phyloP scores from a whole-genome alignment of 192 early-diverging fungal species.

The Backusella tarrabulga region DNA sequence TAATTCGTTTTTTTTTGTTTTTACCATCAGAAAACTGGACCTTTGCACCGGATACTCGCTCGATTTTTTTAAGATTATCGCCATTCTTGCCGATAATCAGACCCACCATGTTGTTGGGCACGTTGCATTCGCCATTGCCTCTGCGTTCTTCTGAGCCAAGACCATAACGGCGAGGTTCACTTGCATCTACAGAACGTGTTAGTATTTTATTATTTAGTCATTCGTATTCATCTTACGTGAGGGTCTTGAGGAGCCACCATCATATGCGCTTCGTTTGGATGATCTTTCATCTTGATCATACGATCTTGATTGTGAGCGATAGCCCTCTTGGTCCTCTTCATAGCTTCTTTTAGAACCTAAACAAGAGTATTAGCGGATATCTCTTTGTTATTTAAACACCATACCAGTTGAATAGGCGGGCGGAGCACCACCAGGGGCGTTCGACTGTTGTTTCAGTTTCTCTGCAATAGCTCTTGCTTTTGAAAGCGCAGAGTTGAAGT shows the following conservation, averaged over 20 bases:
- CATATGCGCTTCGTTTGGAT: conserved; percentile 42
- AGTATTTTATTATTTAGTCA: background rate
- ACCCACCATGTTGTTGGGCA: conserved; percentile 69
- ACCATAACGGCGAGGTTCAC: conserved; percentile 35
- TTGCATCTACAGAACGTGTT: conserved; percentile 16
- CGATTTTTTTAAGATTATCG: conserved; percentile 76
- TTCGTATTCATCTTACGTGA: background rate
- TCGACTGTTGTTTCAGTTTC: conserved; percentile 50
- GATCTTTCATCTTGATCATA: conserved; percentile 31
- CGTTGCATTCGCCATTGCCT: conserved; percentile 52
- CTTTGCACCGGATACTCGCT: conserved; percentile 65
- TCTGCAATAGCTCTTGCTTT: conserved; percentile 81
- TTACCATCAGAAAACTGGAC: conserved; percentile 60
- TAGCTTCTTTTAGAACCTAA: conserved; percentile 29
- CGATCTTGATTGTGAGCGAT: conserved; percentile 13
- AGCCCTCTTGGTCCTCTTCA: conserved; percentile 16
- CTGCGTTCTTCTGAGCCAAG: conserved; percentile 40
- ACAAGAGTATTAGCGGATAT: background rate
- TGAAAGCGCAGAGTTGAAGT: conserved; percentile 66
- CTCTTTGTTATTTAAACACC: too few relatives aligned
- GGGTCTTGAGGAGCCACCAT: conserved; percentile 27
- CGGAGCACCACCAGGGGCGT: conserved; percentile 9
- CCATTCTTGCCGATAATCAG: conserved; percentile 81
- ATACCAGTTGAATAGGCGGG: conserved; percentile 15
- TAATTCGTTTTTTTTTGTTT: background rate